Evolutionary conservation across 768 basidiomycete genomes (phyloP), one percentile per base, ranked within the genome.

Genomic region (Porpolomopsis calyptriformis): DNA sequence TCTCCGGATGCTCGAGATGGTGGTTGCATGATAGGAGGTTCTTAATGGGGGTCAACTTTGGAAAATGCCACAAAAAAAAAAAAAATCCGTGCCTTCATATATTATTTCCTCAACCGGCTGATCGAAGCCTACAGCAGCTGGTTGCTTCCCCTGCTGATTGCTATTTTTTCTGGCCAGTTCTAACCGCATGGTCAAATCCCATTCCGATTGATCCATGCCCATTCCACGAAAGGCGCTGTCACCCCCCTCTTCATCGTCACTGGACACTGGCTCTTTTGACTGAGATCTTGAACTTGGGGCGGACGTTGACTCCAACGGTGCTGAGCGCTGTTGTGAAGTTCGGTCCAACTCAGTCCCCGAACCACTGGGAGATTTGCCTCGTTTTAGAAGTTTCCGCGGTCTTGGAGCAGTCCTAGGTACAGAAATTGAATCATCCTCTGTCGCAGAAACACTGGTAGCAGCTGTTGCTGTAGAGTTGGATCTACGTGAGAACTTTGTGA

Each of bases 121-220:
- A 12, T 77, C 75, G 52, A 73, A 55, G 4, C 65, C 55, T 44
- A 73, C 52, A 37, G 66, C 53, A 37, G 61, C 53, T 8, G 67
- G 48, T 36, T 66, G 57, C 40, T 73, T 72, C 14, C 69, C 72
- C 48, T 76, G 73, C 53, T 90, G 88, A 59, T 74, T 85, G 58
- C 88, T 89, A 58, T 96, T 96, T 53, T 76, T 75, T 49, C 87
- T 70, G 4, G 92, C 92, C 40, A 94, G 66, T 51, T 87, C 87
- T 43, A 96, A 64, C 40, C 83, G 80, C 66, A 77, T 70, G 18
- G 80, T 73, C 44, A 94, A 68, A 57, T 93, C 85, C 53, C 74
- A 73, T 56, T 90, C 87, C 12, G 82, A 85, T 41, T 75, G 68
- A 51, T 86, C 81, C 51, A 76, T 62, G 4, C 60, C 63, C 52